A percentile compares a stretch with the other conserved stretches of the same genome.
Evolutionary conservation across 192 early-diverging fungal species (phyloP).

Genomic region (Linnemannia exigua): DNA sequence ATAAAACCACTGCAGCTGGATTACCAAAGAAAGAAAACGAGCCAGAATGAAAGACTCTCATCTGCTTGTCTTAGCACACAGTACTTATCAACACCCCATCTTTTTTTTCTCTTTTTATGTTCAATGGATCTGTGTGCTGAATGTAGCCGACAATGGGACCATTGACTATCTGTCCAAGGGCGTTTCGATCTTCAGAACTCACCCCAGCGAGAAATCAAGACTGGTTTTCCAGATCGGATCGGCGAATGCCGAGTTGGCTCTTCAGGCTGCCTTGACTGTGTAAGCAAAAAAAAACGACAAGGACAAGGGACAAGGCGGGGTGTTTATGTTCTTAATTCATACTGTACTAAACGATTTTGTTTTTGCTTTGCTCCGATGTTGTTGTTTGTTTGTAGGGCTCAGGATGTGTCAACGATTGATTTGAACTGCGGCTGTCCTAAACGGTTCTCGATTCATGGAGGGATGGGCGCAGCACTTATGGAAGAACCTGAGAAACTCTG

Average conservation of each 20-base stretch:
- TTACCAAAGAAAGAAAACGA: too few species aligned
- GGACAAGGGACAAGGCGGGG: too few species aligned
- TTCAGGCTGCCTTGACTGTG: conserved; percentile 87
- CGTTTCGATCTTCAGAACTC: conserved; percentile 79
- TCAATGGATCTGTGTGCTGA: conserved; percentile 47
- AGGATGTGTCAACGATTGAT: conserved; percentile 93
- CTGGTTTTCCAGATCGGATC: conserved; percentile 97
- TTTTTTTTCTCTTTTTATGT: conserved; percentile 14
- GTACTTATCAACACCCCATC: too few species aligned
- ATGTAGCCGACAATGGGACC: conserved; percentile 72
- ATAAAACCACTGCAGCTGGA: too few species aligned
- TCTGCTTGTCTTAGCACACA: too few species aligned
- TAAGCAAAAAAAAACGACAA: conserved; percentile 55
- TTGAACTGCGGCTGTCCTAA: conserved; percentile 99
- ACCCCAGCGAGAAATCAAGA: conserved; percentile 78
- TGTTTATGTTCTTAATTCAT: too few species aligned
- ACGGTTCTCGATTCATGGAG: conserved; percentile 91
- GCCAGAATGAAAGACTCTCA: too few species aligned
- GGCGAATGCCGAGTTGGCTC: conserved; percentile 85
- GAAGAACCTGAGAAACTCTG: conserved; percentile 86
- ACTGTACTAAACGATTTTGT: conserved; percentile 3
- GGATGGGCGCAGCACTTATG: conserved; percentile 95
- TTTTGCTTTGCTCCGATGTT: conserved; percentile 13
- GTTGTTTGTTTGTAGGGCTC: conserved; percentile 60
- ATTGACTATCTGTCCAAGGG: conserved; percentile 81